These are phyloP conservation scores for Strobilomyces dryophilus DNA, from an alignment of 768 basidiomycete genomes.

Conservation along the genomic window DNA sequence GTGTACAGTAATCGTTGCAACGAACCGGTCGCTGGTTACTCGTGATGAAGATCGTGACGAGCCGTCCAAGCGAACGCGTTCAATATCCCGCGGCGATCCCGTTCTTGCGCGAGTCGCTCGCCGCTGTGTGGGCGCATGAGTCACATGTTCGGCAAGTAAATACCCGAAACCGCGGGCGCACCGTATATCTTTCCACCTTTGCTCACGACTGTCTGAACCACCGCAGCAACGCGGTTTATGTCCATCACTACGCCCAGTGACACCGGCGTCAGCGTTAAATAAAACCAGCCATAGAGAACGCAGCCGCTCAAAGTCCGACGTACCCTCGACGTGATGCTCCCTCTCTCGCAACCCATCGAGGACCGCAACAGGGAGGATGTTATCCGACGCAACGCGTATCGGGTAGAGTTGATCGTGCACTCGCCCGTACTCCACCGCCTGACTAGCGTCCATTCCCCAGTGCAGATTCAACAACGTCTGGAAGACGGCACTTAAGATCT, in stretches of 20 bases:
- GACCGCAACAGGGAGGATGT: slow-evolving; percentile 52
- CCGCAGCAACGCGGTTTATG: slow-evolving; percentile 68
- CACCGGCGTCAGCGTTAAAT: neutral
- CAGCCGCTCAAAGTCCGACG: slow-evolving; percentile 10
- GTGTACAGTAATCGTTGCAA: neutral
- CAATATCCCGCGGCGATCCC: slow-evolving; percentile 84
- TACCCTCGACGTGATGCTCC: slow-evolving; percentile 74
- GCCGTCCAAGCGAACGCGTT: neutral
- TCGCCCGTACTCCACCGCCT: slow-evolving; percentile 80
- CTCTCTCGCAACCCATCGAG: slow-evolving; percentile 50
- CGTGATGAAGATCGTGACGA: neutral
- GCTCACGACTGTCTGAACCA: slow-evolving; percentile 62
- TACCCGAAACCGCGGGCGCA: slow-evolving; percentile 29
- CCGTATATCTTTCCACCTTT: slow-evolving; percentile 58
- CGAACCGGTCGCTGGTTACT: neutral
- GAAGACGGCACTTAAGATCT: slow-evolving; percentile 76
- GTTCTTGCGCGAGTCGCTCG: slow-evolving; percentile 89
- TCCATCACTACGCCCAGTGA: slow-evolving; percentile 45
- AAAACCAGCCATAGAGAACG: neutral
- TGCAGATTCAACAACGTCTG: slow-evolving; percentile 74
- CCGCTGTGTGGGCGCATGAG: slow-evolving; percentile 43
- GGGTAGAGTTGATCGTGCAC: slow-evolving; percentile 89
- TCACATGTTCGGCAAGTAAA: neutral
- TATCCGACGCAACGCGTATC: slow-evolving; percentile 52
- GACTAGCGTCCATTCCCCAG: slow-evolving; percentile 75